Conservation (phyloP, 2,329 filamentous ascomycete species). For the Clonostachys chloroleuca region DNA sequence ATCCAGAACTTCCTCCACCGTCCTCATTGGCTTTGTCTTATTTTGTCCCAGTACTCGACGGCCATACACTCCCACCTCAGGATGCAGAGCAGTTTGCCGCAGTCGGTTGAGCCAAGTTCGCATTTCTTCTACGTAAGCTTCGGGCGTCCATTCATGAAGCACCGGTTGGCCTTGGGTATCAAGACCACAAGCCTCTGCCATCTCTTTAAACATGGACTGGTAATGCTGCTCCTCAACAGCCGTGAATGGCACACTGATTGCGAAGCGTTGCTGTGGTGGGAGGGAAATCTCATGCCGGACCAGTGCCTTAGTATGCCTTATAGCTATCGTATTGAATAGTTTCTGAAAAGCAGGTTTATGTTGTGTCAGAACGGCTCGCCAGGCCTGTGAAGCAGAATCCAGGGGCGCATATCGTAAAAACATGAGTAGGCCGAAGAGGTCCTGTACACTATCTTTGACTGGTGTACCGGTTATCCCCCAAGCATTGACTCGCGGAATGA, state of each 20-base stretch:
- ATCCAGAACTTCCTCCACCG: slow-evolving; percentile 80
- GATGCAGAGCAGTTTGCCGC: slow-evolving; percentile 80
- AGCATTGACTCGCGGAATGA: slow-evolving; percentile 78
- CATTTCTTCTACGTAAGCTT: slow-evolving; percentile 68
- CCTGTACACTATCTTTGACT: slow-evolving; percentile 70
- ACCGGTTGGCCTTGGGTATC: slow-evolving; percentile 59
- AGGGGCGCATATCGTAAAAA: slow-evolving; percentile 81
- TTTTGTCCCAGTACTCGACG: slow-evolving; percentile 58
- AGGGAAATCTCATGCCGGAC: slow-evolving; percentile 75
- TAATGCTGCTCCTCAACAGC: slow-evolving; percentile 91
- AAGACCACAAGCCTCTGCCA: slow-evolving; percentile 67
- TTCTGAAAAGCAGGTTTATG: slow-evolving; percentile 61
- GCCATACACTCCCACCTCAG: slow-evolving; percentile 69
- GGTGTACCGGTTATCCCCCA: slow-evolving; percentile 93
- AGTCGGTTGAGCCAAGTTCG: slow-evolving; percentile 72
- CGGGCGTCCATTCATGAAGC: slow-evolving; percentile 58
- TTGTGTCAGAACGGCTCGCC: slow-evolving; percentile 59
- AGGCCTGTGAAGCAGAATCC: slow-evolving; percentile 57
- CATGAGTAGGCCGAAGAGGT: slow-evolving; percentile 74
- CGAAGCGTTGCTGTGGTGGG: slow-evolving; percentile 78
- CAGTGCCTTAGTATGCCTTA: slow-evolving; percentile 82
- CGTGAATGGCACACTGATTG: slow-evolving; percentile 87
- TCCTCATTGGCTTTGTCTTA: slow-evolving; percentile 65
- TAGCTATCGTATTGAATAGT: slow-evolving; percentile 67
- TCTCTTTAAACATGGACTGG: slow-evolving; percentile 66